A percentile compares a stretch with the other conserved stretches of the same genome.
Conservation (phyloP, 345 rosid species). For the Angophora floribunda region DNA sequence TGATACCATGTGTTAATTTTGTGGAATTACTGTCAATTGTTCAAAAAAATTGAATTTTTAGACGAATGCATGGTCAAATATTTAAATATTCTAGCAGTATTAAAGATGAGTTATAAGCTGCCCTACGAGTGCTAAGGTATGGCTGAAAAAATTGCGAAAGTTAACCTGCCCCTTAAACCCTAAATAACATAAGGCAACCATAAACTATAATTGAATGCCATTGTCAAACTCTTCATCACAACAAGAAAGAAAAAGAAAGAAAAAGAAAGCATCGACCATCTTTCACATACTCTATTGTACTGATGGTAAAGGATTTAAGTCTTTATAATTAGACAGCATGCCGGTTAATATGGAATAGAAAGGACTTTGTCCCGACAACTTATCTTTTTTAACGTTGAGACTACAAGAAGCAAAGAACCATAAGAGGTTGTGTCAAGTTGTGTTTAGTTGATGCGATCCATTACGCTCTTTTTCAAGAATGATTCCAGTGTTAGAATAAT, state of each 20-base stretch:
- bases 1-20: neutral
- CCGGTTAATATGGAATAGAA: neutral
- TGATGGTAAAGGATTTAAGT: neutral
- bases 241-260: neutral
- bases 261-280: neutral
- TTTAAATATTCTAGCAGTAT: neutral
- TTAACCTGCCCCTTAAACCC: neutral
- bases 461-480: no score
- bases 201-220: neutral
- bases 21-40: neutral
- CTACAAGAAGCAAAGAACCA: neutral
- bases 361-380: neutral
- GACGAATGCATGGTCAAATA: neutral
- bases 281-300: neutral
- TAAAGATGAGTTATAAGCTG: neutral
- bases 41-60: neutral
- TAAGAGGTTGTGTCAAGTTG: neutral
- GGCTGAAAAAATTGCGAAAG: neutral
- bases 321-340: neutral
- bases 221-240: neutral
- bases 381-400: neutral
- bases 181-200: neutral
- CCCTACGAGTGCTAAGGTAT: neutral
- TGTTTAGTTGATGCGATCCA: neutral
- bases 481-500: neutral